Conservation (phyloP, 306 rosid species). For the Inga laurina region DNA sequence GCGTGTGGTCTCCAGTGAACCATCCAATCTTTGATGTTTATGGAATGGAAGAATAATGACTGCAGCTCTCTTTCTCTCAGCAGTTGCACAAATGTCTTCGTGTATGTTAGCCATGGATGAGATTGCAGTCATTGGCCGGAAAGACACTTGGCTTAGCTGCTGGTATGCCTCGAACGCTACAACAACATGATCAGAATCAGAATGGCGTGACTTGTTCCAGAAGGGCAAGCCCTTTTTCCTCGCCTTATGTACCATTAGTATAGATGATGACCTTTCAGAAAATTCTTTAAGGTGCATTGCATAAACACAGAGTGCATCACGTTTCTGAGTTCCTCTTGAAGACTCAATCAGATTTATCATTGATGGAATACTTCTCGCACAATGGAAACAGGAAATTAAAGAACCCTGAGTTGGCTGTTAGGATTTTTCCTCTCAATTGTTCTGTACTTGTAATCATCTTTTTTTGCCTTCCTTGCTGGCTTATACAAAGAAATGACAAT, state of each 20-base stretch:
- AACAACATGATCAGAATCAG: conserved; percentile 46
- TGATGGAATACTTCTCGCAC: conserved; percentile 69
- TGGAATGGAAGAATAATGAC: conserved; percentile 86
- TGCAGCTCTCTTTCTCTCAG: conserved; percentile 63
- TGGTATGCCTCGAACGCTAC: conserved; percentile 78
- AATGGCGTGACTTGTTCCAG: conserved; percentile 51
- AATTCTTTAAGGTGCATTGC: conserved; percentile 88
- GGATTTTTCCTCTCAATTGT: conserved; percentile 56
- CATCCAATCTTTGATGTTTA: conserved; percentile 78
- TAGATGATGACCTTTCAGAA: conserved; percentile 83
- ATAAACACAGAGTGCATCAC: conserved; percentile 62
- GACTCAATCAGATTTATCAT: conserved; percentile 73
- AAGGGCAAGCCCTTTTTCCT: conserved; percentile 82
- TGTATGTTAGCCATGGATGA: conserved; percentile 71
- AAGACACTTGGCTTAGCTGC: conserved; percentile 65
- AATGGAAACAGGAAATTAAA: conserved; percentile 72
- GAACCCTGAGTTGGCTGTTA: conserved; percentile 62
- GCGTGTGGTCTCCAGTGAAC: conserved; percentile 55
- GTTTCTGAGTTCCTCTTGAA: conserved; percentile 71
- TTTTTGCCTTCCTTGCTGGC: conserved; percentile 54
- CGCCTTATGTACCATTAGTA: conserved; percentile 74
- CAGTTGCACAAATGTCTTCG: conserved; percentile 82
- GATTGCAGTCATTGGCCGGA: conserved; percentile 80
- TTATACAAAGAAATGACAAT: conserved; percentile 59
- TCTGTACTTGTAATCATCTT: conserved; percentile 57